Evolutionary conservation across 2,329 filamentous ascomycete genomes (phyloP).

Genomic region (Fusarium bulbicola): DNA sequence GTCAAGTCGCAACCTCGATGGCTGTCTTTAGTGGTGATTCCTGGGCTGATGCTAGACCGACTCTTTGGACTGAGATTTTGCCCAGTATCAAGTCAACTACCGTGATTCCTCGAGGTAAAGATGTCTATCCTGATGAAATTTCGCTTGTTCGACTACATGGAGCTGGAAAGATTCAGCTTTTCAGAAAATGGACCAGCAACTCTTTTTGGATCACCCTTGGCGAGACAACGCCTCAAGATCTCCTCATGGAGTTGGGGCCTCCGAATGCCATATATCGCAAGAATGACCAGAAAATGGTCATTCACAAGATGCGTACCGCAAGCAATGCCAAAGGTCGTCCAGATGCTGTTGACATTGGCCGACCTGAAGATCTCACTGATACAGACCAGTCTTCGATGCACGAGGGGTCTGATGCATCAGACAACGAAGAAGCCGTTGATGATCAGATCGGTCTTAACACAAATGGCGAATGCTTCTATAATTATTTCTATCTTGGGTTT

Average conservation of each 20-base stretch:
- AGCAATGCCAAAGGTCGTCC: slow-evolving; percentile 62
- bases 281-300: slow-evolving; percentile 86
- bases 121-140: slow-evolving; percentile 87
- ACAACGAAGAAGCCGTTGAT: slow-evolving; percentile 65
- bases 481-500: slow-evolving; percentile 96
- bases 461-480: slow-evolving; percentile 87
- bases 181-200: slow-evolving; percentile 73
- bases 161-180: slow-evolving; percentile 79
- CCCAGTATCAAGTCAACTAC: slow-evolving; percentile 78
- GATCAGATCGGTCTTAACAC: slow-evolving; percentile 64
- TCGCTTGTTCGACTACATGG: slow-evolving; percentile 82
- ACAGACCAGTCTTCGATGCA: slow-evolving; percentile 80
- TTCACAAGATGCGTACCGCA: slow-evolving; percentile 72
- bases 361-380: slow-evolving; percentile 69
- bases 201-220: slow-evolving; percentile 79
- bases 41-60: slow-evolving; percentile 83
- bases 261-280: slow-evolving; percentile 95
- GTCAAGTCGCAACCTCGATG: slow-evolving; percentile 83
- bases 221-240: slow-evolving; percentile 89
- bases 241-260: slow-evolving; percentile 89
- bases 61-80: slow-evolving; percentile 78
- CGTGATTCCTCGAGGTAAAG: slow-evolving; percentile 75
- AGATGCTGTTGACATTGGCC: slow-evolving; percentile 53
- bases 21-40: slow-evolving; percentile 90
- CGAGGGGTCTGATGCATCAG: slow-evolving; percentile 74